Conservation (phyloP, 2,329 filamentous ascomycete species). For the Ceratocystis papillata region DNA sequence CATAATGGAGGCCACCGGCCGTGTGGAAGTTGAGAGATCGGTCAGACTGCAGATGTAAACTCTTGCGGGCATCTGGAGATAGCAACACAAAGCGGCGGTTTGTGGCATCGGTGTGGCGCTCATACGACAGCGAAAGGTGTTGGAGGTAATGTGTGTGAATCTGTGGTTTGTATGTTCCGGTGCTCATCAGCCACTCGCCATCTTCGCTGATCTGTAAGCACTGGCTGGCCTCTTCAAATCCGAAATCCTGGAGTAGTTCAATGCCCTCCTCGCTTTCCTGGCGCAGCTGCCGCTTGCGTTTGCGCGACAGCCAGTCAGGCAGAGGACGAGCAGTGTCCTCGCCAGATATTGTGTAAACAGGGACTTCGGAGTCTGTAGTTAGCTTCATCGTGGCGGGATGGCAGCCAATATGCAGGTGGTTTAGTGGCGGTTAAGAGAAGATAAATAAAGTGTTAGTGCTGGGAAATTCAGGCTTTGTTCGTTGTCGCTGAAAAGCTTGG, state of each 20-base stretch:
- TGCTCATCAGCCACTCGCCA: slow-evolving; percentile 95
- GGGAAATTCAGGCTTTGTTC: neutral
- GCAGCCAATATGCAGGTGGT: neutral
- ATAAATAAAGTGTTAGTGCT: neutral
- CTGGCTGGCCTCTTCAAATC: slow-evolving; percentile 88
- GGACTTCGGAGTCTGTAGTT: slow-evolving; percentile 68
- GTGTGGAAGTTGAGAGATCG: slow-evolving; percentile 89
- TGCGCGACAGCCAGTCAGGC: slow-evolving; percentile 88
- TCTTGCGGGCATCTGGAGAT: slow-evolving; percentile 86
- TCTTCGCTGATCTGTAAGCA: slow-evolving; percentile 87
- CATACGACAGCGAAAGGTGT: slow-evolving; percentile 85
- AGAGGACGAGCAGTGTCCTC: slow-evolving; percentile 76
- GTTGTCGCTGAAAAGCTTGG: slow-evolving; percentile 21
- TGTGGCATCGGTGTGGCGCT: slow-evolving; percentile 79
- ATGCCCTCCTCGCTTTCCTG: slow-evolving; percentile 87
- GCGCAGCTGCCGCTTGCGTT: slow-evolving; percentile 83
- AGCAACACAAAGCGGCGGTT: slow-evolving; percentile 87
- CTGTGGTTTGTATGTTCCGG: slow-evolving; percentile 63
- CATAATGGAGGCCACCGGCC: slow-evolving; percentile 74
- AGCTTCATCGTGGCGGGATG: slow-evolving; percentile 53
- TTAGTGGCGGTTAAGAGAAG: neutral
- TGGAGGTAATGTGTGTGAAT: slow-evolving; percentile 94
- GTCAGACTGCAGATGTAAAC: slow-evolving; percentile 84
- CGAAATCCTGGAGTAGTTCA: slow-evolving; percentile 92
- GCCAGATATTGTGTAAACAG: slow-evolving; percentile 91